Evolutionary conservation across 306 rosid species (phyloP), one percentile per base, ranked within the genome.

Genomic region (Rubus parviflorus): DNA sequence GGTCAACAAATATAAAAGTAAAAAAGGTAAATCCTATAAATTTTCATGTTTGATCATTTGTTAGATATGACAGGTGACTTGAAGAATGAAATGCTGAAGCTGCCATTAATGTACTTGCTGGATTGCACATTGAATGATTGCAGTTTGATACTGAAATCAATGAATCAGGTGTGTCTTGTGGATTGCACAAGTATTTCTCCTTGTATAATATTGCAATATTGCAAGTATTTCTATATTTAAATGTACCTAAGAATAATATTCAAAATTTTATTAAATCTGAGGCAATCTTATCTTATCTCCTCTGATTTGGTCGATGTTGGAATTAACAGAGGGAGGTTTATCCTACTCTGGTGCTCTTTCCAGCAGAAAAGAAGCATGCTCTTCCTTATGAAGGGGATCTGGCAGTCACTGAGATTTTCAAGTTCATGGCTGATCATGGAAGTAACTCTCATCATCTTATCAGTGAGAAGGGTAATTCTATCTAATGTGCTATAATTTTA

Each of bases 81-180:
- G 84, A 79, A 78, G 76, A 86, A 85, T 57, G 77, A 25, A 41
- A 57, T 75, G 30, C 80, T 77, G 81, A 89, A 87, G 82, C 85
- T 95, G 83, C 97, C 98, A 8, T 54, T 73, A 67, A 80, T 95
- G 83, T 92, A 95, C 89, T 82, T 89, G 71, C 80, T 95, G 88
- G 98, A 95, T 66, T 95, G 98, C 86, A 92, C 97, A 46, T 70
- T 83, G 82, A 95, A 95, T 49, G 97, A 92, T 78, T 95, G 98
- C 83, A 83, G 83, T 81, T 80, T 86, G 83, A 86, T 89, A 79
- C 81, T 89, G 37, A 86, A 88, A 81, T 87, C 97, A 63, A 71
- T 87, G 35, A 68, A 88, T 79, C 96, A 95, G 98, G 98, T 92
- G 76, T 76, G 76, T 61, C 67, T 81, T 65, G 46, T 61, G 74